Evolutionary conservation across 768 basidiomycete genomes (phyloP).

Genomic region (Leucosporidium creatinivorum): DNA sequence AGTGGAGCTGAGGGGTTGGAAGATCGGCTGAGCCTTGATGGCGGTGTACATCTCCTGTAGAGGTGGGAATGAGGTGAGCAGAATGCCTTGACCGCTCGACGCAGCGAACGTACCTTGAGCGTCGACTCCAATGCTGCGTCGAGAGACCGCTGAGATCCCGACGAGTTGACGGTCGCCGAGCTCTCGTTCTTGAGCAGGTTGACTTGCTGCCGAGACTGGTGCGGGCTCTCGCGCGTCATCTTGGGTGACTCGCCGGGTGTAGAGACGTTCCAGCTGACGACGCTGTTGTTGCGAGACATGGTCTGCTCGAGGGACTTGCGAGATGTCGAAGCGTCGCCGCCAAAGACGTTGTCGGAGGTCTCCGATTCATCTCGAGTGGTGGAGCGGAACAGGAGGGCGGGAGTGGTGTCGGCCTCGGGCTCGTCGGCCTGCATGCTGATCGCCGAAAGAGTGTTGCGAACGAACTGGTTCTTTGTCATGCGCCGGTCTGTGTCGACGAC

Average conservation of each 20-base stretch:
- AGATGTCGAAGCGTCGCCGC: constrained; percentile 1
- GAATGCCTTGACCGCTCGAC: constrained; percentile 7
- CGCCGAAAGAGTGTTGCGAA: constrained; percentile 79
- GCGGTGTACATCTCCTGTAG: constrained; percentile 85
- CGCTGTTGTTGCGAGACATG: background rate
- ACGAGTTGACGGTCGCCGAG: constrained; percentile 8
- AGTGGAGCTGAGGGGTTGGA: constrained; percentile 20
- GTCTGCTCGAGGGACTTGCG: constrained; percentile 13
- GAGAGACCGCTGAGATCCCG: constrained; percentile 42
- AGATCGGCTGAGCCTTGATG: constrained; percentile 51
- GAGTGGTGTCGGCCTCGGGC: constrained; percentile 40
- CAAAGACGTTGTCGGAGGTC: background rate
- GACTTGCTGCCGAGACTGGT: constrained; percentile 41
- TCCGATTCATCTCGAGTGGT: background rate
- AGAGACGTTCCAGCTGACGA: background rate
- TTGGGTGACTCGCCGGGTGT: background rate
- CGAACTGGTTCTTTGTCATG: constrained; percentile 89
- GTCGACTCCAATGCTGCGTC: constrained; percentile 66
- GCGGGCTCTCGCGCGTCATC: background rate
- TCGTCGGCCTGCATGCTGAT: constrained; percentile 48
- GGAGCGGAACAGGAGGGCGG: background rate
- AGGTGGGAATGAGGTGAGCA: background rate
- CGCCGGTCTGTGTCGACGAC: constrained; percentile 78
- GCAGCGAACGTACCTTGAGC: constrained; percentile 59
- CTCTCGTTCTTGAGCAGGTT: constrained; percentile 39